Percentiles rank a stretch among this genome's conserved stretches.
Conservation (phyloP, 83 land plant species). For the Larix sibirica region DNA sequence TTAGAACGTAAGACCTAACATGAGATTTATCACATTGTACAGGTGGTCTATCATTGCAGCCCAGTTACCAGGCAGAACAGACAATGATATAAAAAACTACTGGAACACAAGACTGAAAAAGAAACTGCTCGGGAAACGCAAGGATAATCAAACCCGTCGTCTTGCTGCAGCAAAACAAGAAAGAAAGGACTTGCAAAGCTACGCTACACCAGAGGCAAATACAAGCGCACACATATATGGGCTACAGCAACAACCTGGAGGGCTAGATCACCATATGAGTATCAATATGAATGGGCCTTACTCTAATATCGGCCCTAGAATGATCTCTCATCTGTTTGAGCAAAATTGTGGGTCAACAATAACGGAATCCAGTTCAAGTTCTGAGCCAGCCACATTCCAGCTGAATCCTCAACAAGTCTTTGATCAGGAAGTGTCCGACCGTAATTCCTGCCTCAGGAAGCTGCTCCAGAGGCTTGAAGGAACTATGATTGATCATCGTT, state of each 20-base stretch:
- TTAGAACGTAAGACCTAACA: neutral
- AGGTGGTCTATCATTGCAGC: constrained; percentile 79
- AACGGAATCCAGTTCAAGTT: neutral
- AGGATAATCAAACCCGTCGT: constrained; percentile 21
- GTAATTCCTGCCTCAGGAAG: neutral
- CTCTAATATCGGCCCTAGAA: neutral
- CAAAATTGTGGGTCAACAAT: neutral
- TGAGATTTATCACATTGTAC: neutral
- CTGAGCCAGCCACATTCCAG: neutral
- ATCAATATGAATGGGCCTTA: neutral
- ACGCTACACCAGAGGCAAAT: neutral
- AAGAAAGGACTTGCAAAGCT: neutral
- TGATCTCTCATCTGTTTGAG: neutral
- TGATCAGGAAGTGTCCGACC: neutral
- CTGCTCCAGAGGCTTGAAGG: neutral
- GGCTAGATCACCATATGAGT: neutral
- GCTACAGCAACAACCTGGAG: neutral
- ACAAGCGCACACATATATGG: neutral
- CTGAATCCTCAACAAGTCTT: neutral
- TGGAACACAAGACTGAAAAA: constrained; percentile 76
- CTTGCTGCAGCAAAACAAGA: constrained; percentile 10
- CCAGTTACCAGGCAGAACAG: constrained; percentile 69
- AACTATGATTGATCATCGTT: neutral
- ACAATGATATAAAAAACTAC: constrained; percentile 77
- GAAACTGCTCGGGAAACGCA: constrained; percentile 56